Evolutionary conservation across 352 stramenopile genomes (phyloP).

Genomic region (Plasmopara muralis): DNA sequence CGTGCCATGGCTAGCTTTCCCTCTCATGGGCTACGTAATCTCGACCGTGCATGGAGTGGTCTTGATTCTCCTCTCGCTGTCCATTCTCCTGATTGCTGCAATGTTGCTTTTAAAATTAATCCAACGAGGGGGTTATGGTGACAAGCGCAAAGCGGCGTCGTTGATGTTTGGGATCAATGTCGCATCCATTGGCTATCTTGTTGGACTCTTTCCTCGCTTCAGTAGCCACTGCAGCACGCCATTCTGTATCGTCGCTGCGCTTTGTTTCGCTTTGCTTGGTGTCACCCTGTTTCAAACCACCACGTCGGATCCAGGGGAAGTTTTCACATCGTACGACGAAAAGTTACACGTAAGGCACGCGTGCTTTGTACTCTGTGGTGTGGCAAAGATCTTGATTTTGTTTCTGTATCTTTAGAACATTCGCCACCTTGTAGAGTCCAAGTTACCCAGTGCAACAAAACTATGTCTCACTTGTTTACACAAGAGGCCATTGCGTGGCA

Average conservation of each 20-base stretch:
- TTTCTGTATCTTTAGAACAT: constrained; percentile 45
- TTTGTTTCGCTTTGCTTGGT: constrained; percentile 34
- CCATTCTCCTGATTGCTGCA: constrained; percentile 25
- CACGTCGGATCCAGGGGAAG: constrained; percentile 45
- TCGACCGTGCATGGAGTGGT: constrained; percentile 24
- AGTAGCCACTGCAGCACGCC: constrained; percentile 21
- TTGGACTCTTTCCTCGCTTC: constrained; percentile 36
- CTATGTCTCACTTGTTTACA: constrained; percentile 76
- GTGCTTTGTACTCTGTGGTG: too few relatives aligned
- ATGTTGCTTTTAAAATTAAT: constrained; percentile 45
- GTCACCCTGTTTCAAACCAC: constrained; percentile 52
- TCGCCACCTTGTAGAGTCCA: constrained; percentile 58
- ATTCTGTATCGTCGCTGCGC: constrained; percentile 20
- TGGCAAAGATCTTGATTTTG: too few relatives aligned
- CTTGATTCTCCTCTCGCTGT: constrained; percentile 34
- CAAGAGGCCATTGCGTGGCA: constrained; percentile 62
- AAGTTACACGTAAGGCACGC: constrained; percentile 43
- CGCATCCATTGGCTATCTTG: constrained; percentile 60
- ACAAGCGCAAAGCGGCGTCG: constrained; percentile 66
- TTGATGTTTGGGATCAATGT: constrained; percentile 74
- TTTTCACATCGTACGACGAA: constrained; percentile 61
- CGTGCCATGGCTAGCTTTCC: constrained; percentile 63
- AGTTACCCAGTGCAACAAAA: constrained; percentile 63
- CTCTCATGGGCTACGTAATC: constrained; percentile 35
- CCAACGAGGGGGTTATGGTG: constrained; percentile 55